Conservation (phyloP, 768 basidiomycete genomes). For the Chlorophyllum brunneum region DNA sequence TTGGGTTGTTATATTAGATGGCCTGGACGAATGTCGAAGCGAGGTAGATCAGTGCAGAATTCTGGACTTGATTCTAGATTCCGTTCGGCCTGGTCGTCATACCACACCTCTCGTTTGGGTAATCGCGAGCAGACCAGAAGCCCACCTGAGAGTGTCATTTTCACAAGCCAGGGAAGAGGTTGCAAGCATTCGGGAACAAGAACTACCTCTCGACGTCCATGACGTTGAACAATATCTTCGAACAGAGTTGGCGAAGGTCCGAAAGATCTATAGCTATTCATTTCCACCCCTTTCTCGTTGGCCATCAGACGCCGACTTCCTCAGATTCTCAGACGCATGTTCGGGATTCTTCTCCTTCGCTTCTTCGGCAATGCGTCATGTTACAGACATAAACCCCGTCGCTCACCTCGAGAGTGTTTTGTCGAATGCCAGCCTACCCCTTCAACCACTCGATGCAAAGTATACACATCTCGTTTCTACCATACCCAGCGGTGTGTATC, state of each 20-base stretch:
- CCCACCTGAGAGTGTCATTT: background rate
- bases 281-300: background rate
- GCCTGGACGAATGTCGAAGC: background rate
- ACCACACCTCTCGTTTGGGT: background rate
- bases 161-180: too few relatives aligned
- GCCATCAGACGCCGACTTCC: background rate
- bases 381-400: background rate
- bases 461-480: background rate
- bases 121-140: background rate
- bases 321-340: background rate
- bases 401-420: background rate
- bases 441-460: background rate
- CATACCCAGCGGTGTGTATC: background rate
- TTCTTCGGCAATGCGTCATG: background rate
- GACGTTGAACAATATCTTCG: background rate
- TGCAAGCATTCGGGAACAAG: background rate
- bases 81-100: background rate
- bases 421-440: background rate
- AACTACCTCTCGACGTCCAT: background rate
- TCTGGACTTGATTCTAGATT: background rate
- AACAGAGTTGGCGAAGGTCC: background rate
- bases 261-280: background rate
- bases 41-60: background rate
- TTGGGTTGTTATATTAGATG: background rate
- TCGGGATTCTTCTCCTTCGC: background rate